Evolutionary conservation across 1,284 basidiomycete species (phyloP), one percentile per base, ranked within the genome.

Genomic region (Hypsizygus ulmarius): DNA sequence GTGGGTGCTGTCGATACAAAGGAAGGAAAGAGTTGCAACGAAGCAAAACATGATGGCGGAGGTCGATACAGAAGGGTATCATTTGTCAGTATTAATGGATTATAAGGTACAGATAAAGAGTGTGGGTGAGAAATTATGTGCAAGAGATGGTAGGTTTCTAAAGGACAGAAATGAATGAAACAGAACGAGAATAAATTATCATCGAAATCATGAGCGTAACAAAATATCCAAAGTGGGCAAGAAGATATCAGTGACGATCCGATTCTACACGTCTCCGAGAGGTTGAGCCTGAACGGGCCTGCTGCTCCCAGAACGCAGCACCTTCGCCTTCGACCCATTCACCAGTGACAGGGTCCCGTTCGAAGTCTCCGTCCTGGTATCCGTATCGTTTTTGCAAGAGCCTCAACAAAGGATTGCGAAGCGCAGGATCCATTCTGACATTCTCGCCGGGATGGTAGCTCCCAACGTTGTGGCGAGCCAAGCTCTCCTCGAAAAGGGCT

Each of bases 311-410:
- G 16, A 62, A 49, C 15, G 63, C 60, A 40, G 75, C 78, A 5
- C 82, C 81, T 60, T 90, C 84, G 30, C 77, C 81, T 12, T 78
- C 75, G 16, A 73, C 33, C 87, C 87, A 90, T 33, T 76, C 71
- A 10, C 82, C 82, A 0, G 81, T 78, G 32, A 64, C 49, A 1
- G 79, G 65, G 54, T 87, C 75, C 42, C 81, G 75, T 59, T 91
- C 89, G 57, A 91, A 91, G 60, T 91, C 88, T 0, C 88, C 88
- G 63, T 91, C 88, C 41, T 76, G 77, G 65, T 91, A 91, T n/a
- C 75, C 78, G 60, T 87, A 91, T 19, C 87, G 76, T 53, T 74
- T 60, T 63, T 89, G 71, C 29, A 91, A 69, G 21, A 91, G 69
- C 64, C 73, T 79, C 50, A 91, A 72, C 36, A 91, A 74, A 30